phyloP scores from a whole-genome alignment of 441 rosid species.

The Erodium moschatum region DNA sequence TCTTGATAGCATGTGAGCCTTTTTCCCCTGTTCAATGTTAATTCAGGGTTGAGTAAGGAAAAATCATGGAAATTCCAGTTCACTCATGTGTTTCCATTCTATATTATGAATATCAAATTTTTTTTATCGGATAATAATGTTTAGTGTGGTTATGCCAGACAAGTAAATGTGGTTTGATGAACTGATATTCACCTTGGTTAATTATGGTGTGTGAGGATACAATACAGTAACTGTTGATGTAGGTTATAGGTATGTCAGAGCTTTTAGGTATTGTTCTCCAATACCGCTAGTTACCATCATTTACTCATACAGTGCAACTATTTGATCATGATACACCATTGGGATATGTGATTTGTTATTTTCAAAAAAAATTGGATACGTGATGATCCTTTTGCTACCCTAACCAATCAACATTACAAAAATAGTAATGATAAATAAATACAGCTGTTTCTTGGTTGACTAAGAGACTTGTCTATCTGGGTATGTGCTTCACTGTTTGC shows the following conservation, averaged over 20 bases:
- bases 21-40: background rate
- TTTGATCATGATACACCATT: background rate
- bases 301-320: background rate
- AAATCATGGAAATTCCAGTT: background rate
- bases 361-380: background rate
- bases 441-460: background rate
- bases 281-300: background rate
- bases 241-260: slow-evolving; percentile 1
- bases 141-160: background rate
- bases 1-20: slow-evolving; percentile 89
- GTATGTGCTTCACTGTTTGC: background rate
- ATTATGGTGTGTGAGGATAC: background rate
- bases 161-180: background rate
- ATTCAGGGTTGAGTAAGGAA: background rate
- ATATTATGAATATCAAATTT: background rate
- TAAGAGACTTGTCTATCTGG: background rate
- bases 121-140: background rate
- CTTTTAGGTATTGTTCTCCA: background rate
- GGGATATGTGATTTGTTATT: background rate
- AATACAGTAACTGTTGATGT: slow-evolving; percentile 5
- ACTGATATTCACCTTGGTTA: background rate
- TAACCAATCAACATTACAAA: background rate
- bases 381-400: background rate
- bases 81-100: background rate
- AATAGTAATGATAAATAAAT: background rate